A percentile compares a stretch with the other conserved stretches of the same genome.
These are phyloP conservation scores for Pyrenula aspistea DNA, from an alignment of 495 filamentous ascomycete species.

Conservation along the genomic window DNA sequence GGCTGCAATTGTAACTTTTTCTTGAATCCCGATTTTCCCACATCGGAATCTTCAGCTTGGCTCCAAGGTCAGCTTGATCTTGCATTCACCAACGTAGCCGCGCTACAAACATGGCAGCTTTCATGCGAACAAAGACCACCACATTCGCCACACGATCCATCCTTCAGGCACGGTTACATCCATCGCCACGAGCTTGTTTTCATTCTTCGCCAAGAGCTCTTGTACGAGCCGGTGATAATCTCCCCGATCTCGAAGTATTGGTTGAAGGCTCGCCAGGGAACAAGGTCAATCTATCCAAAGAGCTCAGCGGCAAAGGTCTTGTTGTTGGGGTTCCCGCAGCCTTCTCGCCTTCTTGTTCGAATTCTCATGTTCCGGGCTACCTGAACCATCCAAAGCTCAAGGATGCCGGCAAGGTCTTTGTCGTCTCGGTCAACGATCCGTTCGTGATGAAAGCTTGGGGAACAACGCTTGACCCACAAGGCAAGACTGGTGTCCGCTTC, in stretches of 20 bases:
- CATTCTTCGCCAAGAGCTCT: constrained; percentile 27
- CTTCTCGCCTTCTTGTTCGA: constrained; percentile 72
- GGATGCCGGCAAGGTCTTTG: constrained; percentile 68
- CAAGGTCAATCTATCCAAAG: constrained; percentile 73
- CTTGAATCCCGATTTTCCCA: no score
- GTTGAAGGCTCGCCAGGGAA: constrained; percentile 56
- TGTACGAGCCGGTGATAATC: constrained; percentile 46
- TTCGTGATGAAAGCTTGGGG: constrained; percentile 96
- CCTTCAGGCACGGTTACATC: constrained; percentile 8
- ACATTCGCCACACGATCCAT: constrained; percentile 33
- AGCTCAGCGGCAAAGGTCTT: constrained; percentile 60
- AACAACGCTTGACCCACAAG: constrained; percentile 54
- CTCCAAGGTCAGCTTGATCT: no score
- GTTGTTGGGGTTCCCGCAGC: constrained; percentile 88
- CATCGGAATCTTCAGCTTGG: no score
- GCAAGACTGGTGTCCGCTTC: constrained; percentile 74
- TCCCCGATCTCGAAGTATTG: constrained; percentile 50
- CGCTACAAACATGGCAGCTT: no score
- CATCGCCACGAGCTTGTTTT: constrained; percentile 27
- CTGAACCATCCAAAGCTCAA: constrained; percentile 62
- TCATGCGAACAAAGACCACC: constrained; percentile 3
- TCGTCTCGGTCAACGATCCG: constrained; percentile 86
- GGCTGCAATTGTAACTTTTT: no score
- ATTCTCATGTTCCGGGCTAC: constrained; percentile 70
- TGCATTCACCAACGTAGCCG: no score